phyloP scores from a whole-genome alignment of 257 asterid genomes.

The Anisodus acutangulus region DNA sequence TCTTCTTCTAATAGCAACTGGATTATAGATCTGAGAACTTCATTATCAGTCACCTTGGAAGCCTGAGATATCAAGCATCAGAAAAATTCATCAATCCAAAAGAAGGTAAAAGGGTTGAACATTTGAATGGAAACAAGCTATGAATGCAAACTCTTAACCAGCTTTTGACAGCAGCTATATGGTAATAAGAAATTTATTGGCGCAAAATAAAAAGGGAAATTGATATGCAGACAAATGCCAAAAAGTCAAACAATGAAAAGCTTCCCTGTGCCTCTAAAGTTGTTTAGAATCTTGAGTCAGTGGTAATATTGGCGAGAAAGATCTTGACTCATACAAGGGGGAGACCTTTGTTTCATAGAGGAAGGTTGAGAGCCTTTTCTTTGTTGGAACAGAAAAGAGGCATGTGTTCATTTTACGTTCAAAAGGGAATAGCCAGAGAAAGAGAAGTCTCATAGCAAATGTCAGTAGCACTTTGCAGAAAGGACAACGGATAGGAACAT shows the following conservation, averaged over 20 bases:
- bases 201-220: background rate
- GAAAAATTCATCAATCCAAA: constrained; percentile 40
- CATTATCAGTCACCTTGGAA: constrained; percentile 53
- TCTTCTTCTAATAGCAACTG: constrained; percentile 91
- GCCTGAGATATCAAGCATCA: constrained; percentile 30
- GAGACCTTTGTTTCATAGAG: background rate
- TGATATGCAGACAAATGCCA: background rate
- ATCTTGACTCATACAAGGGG: no score
- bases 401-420: background rate
- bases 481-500: background rate
- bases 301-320: background rate
- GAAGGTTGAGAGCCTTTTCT: constrained; percentile 1
- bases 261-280: constrained; percentile 5
- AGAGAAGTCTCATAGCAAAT: background rate
- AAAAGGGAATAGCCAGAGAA: background rate
- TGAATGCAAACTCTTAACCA: no score
- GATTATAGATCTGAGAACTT: constrained; percentile 78
- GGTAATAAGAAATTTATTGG: background rate
- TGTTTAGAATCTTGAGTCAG: background rate
- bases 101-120: background rate
- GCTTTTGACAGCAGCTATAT: no score
- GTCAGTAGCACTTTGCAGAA: background rate
- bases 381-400: constrained; percentile 11
- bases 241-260: constrained; percentile 18
- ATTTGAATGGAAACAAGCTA: background rate